These are phyloP conservation scores for Coelastrella sp. DNA, from an alignment of 139 green algal genomes.

Conservation along the genomic window DNA sequence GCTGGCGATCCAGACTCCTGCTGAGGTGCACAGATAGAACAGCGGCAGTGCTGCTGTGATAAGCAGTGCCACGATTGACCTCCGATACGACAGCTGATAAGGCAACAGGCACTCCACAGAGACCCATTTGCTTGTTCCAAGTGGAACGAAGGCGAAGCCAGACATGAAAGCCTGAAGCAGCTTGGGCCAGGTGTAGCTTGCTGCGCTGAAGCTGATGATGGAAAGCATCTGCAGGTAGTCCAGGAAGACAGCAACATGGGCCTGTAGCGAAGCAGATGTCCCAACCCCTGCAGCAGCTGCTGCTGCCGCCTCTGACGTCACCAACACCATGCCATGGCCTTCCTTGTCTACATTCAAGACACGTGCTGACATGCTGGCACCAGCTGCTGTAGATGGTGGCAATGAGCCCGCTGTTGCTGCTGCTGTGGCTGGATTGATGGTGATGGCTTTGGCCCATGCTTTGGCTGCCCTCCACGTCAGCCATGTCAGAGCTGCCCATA, in stretches of 20 bases:
- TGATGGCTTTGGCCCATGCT: constrained; percentile 20
- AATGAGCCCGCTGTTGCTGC: constrained; percentile 28
- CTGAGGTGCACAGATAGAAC: constrained; percentile 28
- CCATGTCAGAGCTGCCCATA: constrained; percentile 29
- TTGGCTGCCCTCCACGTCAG: constrained; percentile 7
- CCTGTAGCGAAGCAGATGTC: constrained; percentile 2
- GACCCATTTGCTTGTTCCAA: constrained; percentile 47
- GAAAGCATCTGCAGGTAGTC: constrained; percentile 48
- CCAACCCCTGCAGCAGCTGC: constrained; percentile 21
- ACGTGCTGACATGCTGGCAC: not conserved
- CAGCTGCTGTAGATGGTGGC: constrained; percentile 1
- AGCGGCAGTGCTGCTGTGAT: constrained; percentile 36
- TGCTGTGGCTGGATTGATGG: constrained; percentile 33
- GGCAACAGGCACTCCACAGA: constrained; percentile 38
- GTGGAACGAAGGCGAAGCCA: constrained; percentile 35
- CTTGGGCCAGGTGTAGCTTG: constrained; percentile 26
- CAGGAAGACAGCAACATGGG: constrained; percentile 33
- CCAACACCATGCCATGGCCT: not conserved
- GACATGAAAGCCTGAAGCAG: constrained; percentile 31
- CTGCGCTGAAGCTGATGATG: constrained; percentile 25
- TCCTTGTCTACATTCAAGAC: not conserved
- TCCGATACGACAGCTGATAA: not conserved
- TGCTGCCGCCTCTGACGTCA: constrained; percentile 5
- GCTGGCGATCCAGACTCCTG: not conserved
- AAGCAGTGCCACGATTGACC: constrained; percentile 41